These are phyloP conservation scores for Purpureocillium takamizusanense DNA, from an alignment of 2,329 filamentous ascomycete genomes.

Conservation along the genomic window DNA sequence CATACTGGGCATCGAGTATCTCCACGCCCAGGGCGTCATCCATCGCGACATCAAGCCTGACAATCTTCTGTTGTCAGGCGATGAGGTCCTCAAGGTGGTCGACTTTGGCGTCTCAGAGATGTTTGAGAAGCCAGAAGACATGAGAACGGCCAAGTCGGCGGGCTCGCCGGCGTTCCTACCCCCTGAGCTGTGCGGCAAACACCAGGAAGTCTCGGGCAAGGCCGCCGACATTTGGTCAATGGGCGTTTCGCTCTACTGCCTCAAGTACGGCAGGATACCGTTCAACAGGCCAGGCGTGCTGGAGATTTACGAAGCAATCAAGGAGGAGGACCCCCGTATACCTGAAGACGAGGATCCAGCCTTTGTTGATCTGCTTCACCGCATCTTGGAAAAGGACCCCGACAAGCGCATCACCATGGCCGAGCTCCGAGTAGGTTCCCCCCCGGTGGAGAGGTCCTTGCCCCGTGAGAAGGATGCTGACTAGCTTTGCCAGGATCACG, in stretches of 20 bases:
- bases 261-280: slow-evolving; percentile 80
- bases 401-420: slow-evolving; percentile 74
- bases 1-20: slow-evolving; percentile 88
- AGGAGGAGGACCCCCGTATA: slow-evolving; percentile 55
- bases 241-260: slow-evolving; percentile 89
- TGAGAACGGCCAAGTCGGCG: slow-evolving; percentile 88
- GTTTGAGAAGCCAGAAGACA: slow-evolving; percentile 77
- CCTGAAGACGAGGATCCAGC: slow-evolving; percentile 54
- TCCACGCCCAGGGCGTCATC: slow-evolving; percentile 89
- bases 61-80: slow-evolving; percentile 81
- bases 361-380: slow-evolving; percentile 66
- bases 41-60: slow-evolving; percentile 98
- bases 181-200: slow-evolving; percentile 81
- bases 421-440: slow-evolving; percentile 70
- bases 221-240: slow-evolving; percentile 98
- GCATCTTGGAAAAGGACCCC: slow-evolving; percentile 77
- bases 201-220: slow-evolving; percentile 79
- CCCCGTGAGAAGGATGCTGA: no score
- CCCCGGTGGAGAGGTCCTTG: no score
- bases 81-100: slow-evolving; percentile 92
- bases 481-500: slow-evolving; percentile 55
- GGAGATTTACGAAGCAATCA: slow-evolving; percentile 85
- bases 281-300: slow-evolving; percentile 73
- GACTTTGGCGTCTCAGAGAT: slow-evolving; percentile 99
- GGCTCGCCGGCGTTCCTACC: slow-evolving; percentile 93